Conservation (phyloP, 371 early-diverging fungal genomes). For the Funneliformis caledonium region DNA sequence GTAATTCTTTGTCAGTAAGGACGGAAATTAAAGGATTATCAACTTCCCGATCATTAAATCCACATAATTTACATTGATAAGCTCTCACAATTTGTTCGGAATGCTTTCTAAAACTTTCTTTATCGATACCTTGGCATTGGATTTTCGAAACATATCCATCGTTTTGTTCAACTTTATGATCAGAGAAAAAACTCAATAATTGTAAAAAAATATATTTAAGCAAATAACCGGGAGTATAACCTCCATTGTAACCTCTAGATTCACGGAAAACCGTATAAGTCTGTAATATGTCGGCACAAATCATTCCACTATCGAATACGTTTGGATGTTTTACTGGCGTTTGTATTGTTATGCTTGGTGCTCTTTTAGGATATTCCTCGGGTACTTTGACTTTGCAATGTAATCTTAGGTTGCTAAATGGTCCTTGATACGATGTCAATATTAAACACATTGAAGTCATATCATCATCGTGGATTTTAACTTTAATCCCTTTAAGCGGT, state of each 20-base stretch:
- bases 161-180: constrained; percentile 2
- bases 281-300: constrained; percentile 22
- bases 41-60: background rate
- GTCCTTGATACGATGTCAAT: constrained; percentile 1
- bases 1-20: background rate
- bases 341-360: constrained; percentile 5
- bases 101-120: background rate
- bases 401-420: constrained; percentile 2
- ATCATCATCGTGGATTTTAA: background rate
- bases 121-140: too few species aligned
- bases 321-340: constrained; percentile 7
- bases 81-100: background rate
- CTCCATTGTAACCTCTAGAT: background rate
- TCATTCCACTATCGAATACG: background rate
- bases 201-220: constrained; percentile 30
- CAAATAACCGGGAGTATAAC: constrained; percentile 25
- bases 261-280: background rate
- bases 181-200: constrained; percentile 21
- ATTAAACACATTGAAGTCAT: constrained; percentile 21
- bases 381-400: constrained; percentile 9
- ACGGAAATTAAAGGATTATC: background rate
- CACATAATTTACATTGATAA: constrained; percentile 6
- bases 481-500: constrained; percentile 17
- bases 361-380: background rate
- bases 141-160: background rate